Conservation (phyloP, 441 rosid genomes). For the Hypseocharis bilobata region DNA sequence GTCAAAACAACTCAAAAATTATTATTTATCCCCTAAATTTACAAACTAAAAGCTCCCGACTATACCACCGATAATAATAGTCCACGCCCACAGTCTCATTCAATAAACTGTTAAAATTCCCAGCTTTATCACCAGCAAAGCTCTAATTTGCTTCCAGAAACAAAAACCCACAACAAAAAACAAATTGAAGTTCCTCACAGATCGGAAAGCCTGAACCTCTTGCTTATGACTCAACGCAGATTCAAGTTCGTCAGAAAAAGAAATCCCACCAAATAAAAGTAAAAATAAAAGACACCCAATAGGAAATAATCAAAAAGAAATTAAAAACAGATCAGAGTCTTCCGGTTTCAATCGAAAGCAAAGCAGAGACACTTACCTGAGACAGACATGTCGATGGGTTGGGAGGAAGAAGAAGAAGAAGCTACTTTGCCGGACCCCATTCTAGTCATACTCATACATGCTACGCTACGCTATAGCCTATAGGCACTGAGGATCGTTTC, state of each 20-base stretch:
- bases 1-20: not conserved
- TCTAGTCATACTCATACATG: not conserved
- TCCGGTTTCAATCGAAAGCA: not conserved
- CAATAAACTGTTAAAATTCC: not conserved
- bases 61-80: not conserved
- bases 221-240: not conserved
- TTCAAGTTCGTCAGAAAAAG: not conserved
- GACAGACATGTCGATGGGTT: not conserved
- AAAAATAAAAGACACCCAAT: not conserved
- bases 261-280: not conserved
- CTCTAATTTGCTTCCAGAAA: not conserved
- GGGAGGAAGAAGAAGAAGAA: conserved; percentile 2
- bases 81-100: not conserved
- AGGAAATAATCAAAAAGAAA: not conserved
- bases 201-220: not conserved
- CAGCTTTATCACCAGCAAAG: not conserved
- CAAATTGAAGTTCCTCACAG: not conserved
- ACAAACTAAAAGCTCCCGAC: not conserved
- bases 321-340: not conserved
- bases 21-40: not conserved
- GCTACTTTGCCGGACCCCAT: not conserved
- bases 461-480: not conserved
- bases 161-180: not conserved
- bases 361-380: not conserved
- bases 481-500: not conserved